Conservation (phyloP, 352 stramenopile genomes). For the Phytopythium cucurbitacearum region DNA sequence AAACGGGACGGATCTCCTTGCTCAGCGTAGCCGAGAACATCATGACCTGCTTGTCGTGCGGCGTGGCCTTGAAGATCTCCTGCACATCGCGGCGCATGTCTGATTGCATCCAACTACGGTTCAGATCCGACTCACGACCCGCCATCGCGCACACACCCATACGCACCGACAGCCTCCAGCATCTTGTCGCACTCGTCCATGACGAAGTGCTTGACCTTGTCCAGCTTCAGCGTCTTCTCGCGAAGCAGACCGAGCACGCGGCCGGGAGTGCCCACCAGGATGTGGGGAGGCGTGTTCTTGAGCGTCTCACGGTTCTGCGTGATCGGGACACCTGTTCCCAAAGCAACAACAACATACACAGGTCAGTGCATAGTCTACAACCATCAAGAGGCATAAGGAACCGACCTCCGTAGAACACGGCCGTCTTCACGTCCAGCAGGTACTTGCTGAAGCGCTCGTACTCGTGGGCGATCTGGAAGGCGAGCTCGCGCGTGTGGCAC, state of each 20-base stretch:
- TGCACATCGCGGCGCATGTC: constrained; percentile 99
- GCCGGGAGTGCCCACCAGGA: constrained; percentile 98
- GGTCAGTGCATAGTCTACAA: constrained; percentile 4
- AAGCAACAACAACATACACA: background rate
- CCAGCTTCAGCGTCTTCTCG: constrained; percentile 97
- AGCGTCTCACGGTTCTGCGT: constrained; percentile 94
- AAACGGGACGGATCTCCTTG: constrained; percentile 99
- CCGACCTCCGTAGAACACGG: constrained; percentile 95
- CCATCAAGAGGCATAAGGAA: background rate
- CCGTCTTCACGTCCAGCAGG: constrained; percentile 94
- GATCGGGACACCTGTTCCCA: constrained; percentile 84
- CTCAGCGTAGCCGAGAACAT: constrained; percentile 99
- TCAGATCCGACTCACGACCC: background rate
- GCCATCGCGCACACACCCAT: background rate
- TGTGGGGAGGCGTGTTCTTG: constrained; percentile 96
- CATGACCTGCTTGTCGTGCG: constrained; percentile 99
- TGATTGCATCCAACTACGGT: constrained; percentile 7
- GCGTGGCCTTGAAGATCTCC: constrained; percentile 99
- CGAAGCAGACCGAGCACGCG: constrained; percentile 88
- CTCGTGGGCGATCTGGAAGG: constrained; percentile 99
- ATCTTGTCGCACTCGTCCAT: constrained; percentile 99
- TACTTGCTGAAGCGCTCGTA: constrained; percentile 99
- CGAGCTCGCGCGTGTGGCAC: constrained; percentile 99
- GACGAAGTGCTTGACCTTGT: constrained; percentile 99
- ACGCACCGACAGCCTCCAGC: constrained; percentile 93